These are phyloP conservation scores for Solanum okadae DNA, from an alignment of 257 asterid species.

Conservation along the genomic window DNA sequence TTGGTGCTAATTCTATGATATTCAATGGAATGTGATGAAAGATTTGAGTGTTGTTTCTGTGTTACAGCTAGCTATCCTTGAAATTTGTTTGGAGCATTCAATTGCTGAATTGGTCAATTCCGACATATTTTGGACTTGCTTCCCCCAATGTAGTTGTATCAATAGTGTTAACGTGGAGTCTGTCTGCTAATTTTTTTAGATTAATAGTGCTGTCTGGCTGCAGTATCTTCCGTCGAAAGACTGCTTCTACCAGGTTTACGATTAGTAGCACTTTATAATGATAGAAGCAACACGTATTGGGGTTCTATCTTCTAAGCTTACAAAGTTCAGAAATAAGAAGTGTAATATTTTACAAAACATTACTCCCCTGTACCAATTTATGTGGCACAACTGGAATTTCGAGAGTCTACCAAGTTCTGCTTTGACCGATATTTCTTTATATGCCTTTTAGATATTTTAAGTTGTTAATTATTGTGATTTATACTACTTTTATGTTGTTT, in stretches of 20 bases:
- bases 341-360: neutral
- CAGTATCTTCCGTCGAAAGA: neutral
- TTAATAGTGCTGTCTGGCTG: neutral
- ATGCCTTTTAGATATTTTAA: neutral
- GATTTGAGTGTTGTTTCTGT: neutral
- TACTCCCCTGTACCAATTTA: neutral
- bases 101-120: neutral
- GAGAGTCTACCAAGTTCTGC: neutral
- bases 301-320: neutral
- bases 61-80: neutral
- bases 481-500: neutral
- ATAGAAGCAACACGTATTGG: neutral
- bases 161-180: neutral
- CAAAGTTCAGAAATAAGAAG: neutral
- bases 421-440: neutral
- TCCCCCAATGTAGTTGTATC: neutral
- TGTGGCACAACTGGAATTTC: neutral
- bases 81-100: neutral
- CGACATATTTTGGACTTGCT: neutral
- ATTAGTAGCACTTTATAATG: neutral
- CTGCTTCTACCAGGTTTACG: neutral
- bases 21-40: neutral
- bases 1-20: neutral
- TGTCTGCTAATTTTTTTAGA: neutral
- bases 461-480: neutral